Evolutionary conservation across 176 grass and related monocot species (phyloP), one percentile per base, ranked within the genome.

Genomic region (Oryza meridionalis): DNA sequence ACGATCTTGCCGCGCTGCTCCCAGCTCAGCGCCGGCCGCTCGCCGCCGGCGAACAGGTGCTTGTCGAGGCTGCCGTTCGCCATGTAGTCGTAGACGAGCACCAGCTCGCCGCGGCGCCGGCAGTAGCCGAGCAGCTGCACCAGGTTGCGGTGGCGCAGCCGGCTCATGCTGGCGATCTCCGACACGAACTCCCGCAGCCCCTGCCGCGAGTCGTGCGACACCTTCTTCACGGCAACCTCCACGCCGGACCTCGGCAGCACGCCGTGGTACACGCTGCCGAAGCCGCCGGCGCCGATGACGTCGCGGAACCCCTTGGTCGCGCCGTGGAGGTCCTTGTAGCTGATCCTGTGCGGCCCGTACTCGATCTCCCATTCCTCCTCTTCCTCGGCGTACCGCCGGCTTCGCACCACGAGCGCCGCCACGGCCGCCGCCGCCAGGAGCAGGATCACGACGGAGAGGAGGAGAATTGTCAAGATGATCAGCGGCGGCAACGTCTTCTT

Each of bases 71-170:
- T 95, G 29, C 88, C 88, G 42, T 95, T 92, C 12, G 29, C 29
- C 93, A 95, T 92, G 86, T 90, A 95, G 49, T 95, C 93, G 59
- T 95, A 95, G 38, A 95, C 93, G 50, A 95, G 78, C 8, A 97
- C 32, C 66, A 97, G 87, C 77, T 97, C 94, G 64, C 84, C 91
- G 0, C 82, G 86, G 0, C 91, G 86, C 10, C 91, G 91, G 81
- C 94, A 93, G 80, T 93, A 97, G 15, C 94, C 94, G 13, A 90
- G 88, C 5, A 97, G 84, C 81, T 88, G 94, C 22, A 94, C 91
- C 25, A 97, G 81, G 69, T 90, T 97, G 58, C 94, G 94, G 47
- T 97, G 94, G 59, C 91, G 89, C 25, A 97, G 80, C 37, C 82
- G 87, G 49, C 91, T 91, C 86, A 97, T 91, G 89, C 91, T 97